These are phyloP conservation scores for Penicillium frequentans DNA, from an alignment of 2,329 filamentous ascomycete genomes.

Conservation along the genomic window DNA sequence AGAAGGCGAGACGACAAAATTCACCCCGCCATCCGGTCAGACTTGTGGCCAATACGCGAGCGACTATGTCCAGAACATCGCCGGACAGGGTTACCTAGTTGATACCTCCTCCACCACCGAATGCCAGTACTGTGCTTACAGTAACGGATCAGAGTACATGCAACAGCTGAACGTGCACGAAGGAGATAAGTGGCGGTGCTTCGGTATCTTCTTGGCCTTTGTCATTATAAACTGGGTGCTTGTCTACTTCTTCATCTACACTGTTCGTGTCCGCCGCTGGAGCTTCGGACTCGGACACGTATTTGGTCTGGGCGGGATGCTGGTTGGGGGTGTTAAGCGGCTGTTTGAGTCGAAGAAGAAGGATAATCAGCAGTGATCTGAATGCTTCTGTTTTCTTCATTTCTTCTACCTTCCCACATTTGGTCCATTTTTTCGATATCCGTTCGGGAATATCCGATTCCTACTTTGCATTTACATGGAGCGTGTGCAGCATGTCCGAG, in stretches of 20 bases:
- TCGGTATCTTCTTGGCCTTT: conserved; percentile 72
- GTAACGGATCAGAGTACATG: conserved; percentile 66
- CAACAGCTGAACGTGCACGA: conserved; percentile 55
- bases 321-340: conserved; percentile 34
- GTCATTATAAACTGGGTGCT: conserved; percentile 69
- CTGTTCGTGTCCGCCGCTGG: conserved; percentile 69
- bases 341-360: conserved; percentile 27
- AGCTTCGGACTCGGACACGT: conserved; percentile 65
- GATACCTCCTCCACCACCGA: conserved; percentile 58
- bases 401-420: not conserved
- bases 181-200: conserved; percentile 68
- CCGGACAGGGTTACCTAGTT: conserved; percentile 60
- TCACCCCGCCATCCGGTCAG: conserved; percentile 64
- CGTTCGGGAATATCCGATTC: not conserved
- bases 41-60: conserved; percentile 67
- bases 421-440: not conserved
- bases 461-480: conserved; percentile 23
- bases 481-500: conserved; percentile 3
- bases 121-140: conserved; percentile 72
- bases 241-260: conserved; percentile 77
- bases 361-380: conserved; percentile 15
- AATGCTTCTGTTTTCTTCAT: not conserved
- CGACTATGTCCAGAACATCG: conserved; percentile 53
- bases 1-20: conserved; percentile 59
- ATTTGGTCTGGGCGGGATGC: conserved; percentile 51